A percentile compares a stretch with the other conserved stretches of the same genome.
Evolutionary conservation across 345 rosid genomes (phyloP).

Genomic region (Zanthoxylum bungeanum): DNA sequence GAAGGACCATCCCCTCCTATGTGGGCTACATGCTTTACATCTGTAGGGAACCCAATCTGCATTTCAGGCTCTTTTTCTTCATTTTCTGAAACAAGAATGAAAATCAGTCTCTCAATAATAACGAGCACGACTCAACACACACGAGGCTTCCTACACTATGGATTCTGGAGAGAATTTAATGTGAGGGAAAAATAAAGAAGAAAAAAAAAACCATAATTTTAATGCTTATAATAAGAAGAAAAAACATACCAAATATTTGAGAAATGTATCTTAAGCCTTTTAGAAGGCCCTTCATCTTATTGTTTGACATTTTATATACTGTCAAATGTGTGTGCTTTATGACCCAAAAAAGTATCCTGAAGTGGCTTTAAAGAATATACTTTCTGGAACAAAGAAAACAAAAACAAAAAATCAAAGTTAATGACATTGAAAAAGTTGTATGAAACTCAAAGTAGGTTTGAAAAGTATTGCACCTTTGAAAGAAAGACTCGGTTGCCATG

Average conservation of each 20-base stretch:
- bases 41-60: conserved; percentile 81
- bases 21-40: conserved; percentile 93
- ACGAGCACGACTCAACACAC: too few species aligned
- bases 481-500: neutral
- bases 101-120: neutral
- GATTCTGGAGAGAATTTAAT: too few species aligned
- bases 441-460: neutral
- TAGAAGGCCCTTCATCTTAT: conserved; percentile 80
- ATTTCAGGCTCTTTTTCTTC: conserved; percentile 80
- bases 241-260: conserved; percentile 61
- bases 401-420: neutral
- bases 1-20: conserved; percentile 86
- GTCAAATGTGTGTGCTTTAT: neutral
- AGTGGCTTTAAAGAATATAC: neutral
- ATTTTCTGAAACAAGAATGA: conserved; percentile 43
- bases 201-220: neutral
- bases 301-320: too few species aligned
- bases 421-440: neutral
- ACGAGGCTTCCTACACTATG: too few species aligned
- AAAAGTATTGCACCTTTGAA: neutral
- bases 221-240: neutral
- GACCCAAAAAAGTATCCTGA: neutral
- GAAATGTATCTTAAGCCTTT: conserved; percentile 76
- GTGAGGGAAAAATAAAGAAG: too few species aligned
- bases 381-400: conserved; percentile 9